Percentiles rank a stretch among this genome's conserved stretches.
phyloP scores from a whole-genome alignment of 2,329 filamentous ascomycete genomes.

The Gnomoniopsis smithogilvyi region DNA sequence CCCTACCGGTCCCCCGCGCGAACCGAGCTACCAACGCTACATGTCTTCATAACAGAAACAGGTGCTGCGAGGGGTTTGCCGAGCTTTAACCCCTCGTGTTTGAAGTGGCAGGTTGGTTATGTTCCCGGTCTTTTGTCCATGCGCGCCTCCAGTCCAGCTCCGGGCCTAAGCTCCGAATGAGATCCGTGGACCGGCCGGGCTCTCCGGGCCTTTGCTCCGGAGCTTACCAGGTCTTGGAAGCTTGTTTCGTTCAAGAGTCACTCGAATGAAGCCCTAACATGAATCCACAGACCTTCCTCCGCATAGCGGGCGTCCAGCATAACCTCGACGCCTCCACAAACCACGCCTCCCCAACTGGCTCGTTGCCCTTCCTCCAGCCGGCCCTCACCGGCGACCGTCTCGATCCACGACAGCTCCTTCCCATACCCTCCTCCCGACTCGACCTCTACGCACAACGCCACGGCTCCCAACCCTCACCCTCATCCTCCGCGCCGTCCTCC shows the following conservation, averaged over 20 bases:
- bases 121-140: neutral
- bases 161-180: neutral
- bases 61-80: conserved; percentile 61
- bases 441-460: conserved; percentile 15
- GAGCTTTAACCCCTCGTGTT: conserved; percentile 87
- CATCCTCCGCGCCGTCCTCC: conserved; percentile 9
- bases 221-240: too few species aligned
- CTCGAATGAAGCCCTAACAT: conserved; percentile 4
- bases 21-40: conserved; percentile 54
- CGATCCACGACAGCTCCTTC: conserved; percentile 34
- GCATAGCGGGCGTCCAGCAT: conserved; percentile 69
- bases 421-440: conserved; percentile 15
- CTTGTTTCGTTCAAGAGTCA: neutral
- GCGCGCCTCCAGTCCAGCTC: neutral
- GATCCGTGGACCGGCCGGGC: neutral
- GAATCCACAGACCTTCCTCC: conserved; percentile 68
- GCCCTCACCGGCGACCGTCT: conserved; percentile 19
- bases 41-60: conserved; percentile 70
- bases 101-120: conserved; percentile 86
- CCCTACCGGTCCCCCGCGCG: conserved; percentile 57
- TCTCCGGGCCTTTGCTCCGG: neutral
- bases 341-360: conserved; percentile 85
- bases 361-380: conserved; percentile 83
- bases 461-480: conserved; percentile 1
- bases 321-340: conserved; percentile 73